Base-by-base conservation (phyloP, 2,329 filamentous ascomycete genomes). In the Huntiella bhutanensis region DNA sequence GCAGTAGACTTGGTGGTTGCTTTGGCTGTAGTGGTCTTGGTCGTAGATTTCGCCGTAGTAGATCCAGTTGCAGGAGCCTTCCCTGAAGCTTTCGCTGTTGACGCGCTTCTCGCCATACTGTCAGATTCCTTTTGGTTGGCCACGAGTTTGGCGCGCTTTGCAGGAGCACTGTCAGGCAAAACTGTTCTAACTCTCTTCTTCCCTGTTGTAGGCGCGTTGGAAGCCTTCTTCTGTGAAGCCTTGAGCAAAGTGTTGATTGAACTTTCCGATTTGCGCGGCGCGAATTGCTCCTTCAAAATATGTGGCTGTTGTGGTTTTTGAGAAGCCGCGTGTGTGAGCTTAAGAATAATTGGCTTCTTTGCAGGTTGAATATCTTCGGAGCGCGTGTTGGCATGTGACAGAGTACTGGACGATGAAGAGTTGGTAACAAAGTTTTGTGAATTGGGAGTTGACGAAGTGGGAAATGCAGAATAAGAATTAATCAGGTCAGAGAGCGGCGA, bases 71-170 rank as follows among this genome's bases (percentile, higher is more conserved):
- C 40, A 15, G 46, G 77, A 61, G 81, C 81, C 68, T 92, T 94
- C 46, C 77, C 66, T 32, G 83, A 81, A 34, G 77, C 77, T 41
- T 70, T 72, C 44, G 74, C 76, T 55, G 82, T 77, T 56, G 51
- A 59, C 57, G 41, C 58, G 36, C 36, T 43, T 45, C 41, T 35
- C 33, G 41, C 19, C 45, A 47, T 50, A 6, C 37, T 38, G 35
- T 35, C 34, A 28, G 22, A 28, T 28, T 28, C 22, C 15, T 12
- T 11, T 28, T 15, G 22, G 10, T 36, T 12, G 15, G 17, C n/a
- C 4, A 44, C 19, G 33, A 50, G 7, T 38, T 47, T 50, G 34
- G 37, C 41, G 33, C 45, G 45, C 32, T 50, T 50, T 10, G 40
- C 37, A 11, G 37, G 19, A 8, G 43, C 17, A 12, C 34, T 33